Percentiles rank a stretch among this genome's conserved stretches.
These are phyloP conservation scores for Heterobasidion annosum DNA, from an alignment of 1,284 basidiomycete genomes.

Conservation along the genomic window DNA sequence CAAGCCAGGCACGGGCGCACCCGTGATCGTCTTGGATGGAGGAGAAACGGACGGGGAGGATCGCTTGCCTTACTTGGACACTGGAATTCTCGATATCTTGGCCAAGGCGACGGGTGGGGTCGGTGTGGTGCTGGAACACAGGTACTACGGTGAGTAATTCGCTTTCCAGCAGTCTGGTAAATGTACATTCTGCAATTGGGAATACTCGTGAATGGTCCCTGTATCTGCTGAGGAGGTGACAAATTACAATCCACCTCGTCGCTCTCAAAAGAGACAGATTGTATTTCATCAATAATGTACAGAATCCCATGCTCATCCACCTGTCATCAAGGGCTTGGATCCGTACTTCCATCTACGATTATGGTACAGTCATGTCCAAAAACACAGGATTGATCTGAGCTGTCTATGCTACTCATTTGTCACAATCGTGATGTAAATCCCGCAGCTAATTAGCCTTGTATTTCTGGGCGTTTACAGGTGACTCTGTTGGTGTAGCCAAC, in stretches of 20 bases:
- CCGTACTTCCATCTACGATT: too few species aligned
- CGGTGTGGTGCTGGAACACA: slow-evolving; percentile 87
- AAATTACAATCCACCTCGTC: too few species aligned
- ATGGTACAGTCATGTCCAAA: too few species aligned
- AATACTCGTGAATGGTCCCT: too few species aligned
- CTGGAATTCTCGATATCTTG: slow-evolving; percentile 83
- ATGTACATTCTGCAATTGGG: too few species aligned
- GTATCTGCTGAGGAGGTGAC: too few species aligned
- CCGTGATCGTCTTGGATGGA: slow-evolving; percentile 77
- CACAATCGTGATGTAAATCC: slow-evolving; percentile 6
- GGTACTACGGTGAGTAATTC: slow-evolving; percentile 62
- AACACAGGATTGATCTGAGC: too few species aligned
- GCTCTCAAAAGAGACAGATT: too few species aligned
- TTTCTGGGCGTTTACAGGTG: slow-evolving; percentile 35
- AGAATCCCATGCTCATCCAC: too few species aligned
- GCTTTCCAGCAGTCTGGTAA: background rate
- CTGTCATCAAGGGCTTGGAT: too few species aligned
- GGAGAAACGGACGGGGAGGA: slow-evolving; percentile 78
- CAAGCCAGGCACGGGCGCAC: slow-evolving; percentile 57
- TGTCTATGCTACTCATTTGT: background rate
- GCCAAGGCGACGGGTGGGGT: slow-evolving; percentile 77
- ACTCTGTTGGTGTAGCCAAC: slow-evolving; percentile 72
- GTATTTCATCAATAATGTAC: too few species aligned
- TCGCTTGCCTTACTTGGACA: slow-evolving; percentile 64
- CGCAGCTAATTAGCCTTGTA: slow-evolving; percentile 1